Evolutionary conservation across 1,139 yeast genomes (phyloP).

Genomic region (Hyphopichia burtonii): DNA sequence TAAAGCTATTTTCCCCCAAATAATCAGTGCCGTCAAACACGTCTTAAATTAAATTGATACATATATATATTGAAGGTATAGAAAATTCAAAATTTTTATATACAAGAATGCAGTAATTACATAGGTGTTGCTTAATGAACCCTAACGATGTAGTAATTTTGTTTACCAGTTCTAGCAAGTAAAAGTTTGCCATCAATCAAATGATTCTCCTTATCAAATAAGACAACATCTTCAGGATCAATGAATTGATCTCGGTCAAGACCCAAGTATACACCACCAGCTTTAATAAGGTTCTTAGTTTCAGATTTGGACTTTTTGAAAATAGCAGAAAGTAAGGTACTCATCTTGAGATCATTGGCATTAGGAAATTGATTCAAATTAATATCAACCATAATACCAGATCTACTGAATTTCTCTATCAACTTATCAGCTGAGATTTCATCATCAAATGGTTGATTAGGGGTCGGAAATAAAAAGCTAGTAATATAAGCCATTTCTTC

Average conservation of each 20-base stretch:
- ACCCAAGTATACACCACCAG: slow-evolving; percentile 76
- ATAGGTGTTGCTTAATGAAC: slow-evolving; percentile 14
- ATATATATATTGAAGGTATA: background rate
- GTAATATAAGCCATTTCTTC: slow-evolving; percentile 63
- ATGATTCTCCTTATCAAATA: slow-evolving; percentile 44
- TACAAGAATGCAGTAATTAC: slow-evolving; percentile 4
- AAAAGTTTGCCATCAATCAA: slow-evolving; percentile 61
- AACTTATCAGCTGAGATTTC: slow-evolving; percentile 52
- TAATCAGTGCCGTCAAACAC: slow-evolving; percentile 56
- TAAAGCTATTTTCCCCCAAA: slow-evolving; percentile 55
- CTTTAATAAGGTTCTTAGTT: slow-evolving; percentile 59
- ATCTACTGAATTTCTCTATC: slow-evolving; percentile 56
- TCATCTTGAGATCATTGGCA: slow-evolving; percentile 37
- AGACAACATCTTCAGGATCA: slow-evolving; percentile 49
- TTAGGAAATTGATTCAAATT: slow-evolving; percentile 33
- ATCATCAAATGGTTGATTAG: slow-evolving; percentile 48
- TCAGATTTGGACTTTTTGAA: slow-evolving; percentile 49
- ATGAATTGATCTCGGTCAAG: slow-evolving; percentile 53
- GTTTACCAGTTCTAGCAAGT: slow-evolving; percentile 75
- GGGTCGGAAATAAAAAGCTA: slow-evolving; percentile 62
- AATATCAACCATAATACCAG: slow-evolving; percentile 55
- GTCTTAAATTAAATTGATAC: slow-evolving; percentile 14
- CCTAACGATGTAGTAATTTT: slow-evolving; percentile 56
- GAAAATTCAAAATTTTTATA: background rate
- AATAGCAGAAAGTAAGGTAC: slow-evolving; percentile 37